These are phyloP conservation scores for Striga asiatica DNA, from an alignment of 257 asterid species.

Conservation along the genomic window DNA sequence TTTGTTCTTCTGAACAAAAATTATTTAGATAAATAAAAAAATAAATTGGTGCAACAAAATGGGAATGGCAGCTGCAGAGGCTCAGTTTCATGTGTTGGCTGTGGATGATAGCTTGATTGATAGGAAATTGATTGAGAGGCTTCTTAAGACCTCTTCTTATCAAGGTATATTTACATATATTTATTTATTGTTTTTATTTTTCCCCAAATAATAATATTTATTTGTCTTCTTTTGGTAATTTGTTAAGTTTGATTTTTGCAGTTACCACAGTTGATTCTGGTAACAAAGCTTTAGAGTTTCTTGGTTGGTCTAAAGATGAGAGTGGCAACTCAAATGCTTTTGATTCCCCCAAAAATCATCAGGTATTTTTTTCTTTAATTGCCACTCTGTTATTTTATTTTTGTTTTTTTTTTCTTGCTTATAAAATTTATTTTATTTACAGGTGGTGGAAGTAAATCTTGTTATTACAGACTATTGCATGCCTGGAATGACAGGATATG, in stretches of 20 bases:
- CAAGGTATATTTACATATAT: slow-evolving; percentile 25
- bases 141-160: slow-evolving; percentile 44
- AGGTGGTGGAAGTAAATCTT: slow-evolving; percentile 41
- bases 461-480: slow-evolving; percentile 55
- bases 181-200: neutral
- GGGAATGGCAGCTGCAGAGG: slow-evolving; percentile 38
- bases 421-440: neutral
- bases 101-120: slow-evolving; percentile 55
- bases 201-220: neutral
- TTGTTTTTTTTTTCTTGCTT: neutral
- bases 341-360: neutral
- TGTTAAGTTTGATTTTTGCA: slow-evolving; percentile 16
- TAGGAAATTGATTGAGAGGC: slow-evolving; percentile 50
- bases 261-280: slow-evolving; percentile 60
- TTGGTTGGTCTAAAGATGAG: slow-evolving; percentile 30
- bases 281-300: slow-evolving; percentile 44
- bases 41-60: neutral
- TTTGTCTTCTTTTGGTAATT: neutral
- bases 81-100: slow-evolving; percentile 50
- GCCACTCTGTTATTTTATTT: no score
- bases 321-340: slow-evolving; percentile 12
- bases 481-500: slow-evolving; percentile 65
- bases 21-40: neutral
- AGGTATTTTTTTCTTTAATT: neutral
- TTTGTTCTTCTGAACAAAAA: neutral